phyloP scores from a whole-genome alignment of 192 early-diverging fungal species.

The Oehlia diaphana region DNA sequence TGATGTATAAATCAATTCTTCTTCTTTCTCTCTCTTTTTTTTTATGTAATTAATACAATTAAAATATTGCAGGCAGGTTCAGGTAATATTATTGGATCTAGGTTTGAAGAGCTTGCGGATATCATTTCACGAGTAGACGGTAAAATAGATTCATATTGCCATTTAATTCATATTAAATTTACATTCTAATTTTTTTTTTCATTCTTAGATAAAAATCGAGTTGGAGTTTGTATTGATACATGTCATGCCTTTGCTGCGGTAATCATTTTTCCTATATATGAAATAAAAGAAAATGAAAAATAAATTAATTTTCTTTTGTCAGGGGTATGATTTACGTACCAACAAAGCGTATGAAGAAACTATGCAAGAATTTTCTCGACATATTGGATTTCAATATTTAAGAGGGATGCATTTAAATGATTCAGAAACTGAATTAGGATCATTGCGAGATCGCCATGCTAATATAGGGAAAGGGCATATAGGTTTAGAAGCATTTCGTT shows the following conservation, averaged over 20 bases:
- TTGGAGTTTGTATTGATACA: conserved; percentile 63
- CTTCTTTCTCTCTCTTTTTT: background rate
- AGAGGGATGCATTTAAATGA: conserved; percentile 60
- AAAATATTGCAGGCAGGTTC: conserved; percentile 37
- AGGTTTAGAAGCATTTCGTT: conserved; percentile 50
- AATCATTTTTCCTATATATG: background rate
- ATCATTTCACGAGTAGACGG: conserved; percentile 45
- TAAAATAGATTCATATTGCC: background rate
- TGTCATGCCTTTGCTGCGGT: conserved; percentile 58
- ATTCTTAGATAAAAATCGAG: conserved; percentile 44
- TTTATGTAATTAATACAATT: background rate
- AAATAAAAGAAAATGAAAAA: background rate
- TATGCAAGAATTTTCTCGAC: conserved; percentile 41
- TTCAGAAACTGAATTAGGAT: conserved; percentile 42
- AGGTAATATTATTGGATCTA: conserved; percentile 46
- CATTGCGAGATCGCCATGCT: conserved; percentile 52
- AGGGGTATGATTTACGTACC: conserved; percentile 57
- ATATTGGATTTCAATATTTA: conserved; percentile 52
- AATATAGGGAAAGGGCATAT: conserved; percentile 56
- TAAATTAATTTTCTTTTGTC: conserved; percentile 1
- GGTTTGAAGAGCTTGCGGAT: conserved; percentile 47
- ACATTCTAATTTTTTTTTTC: background rate
- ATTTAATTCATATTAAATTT: too few species aligned
- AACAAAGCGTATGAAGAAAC: conserved; percentile 42
- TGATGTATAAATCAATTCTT: background rate